Base-by-base conservation (phyloP, 1,284 basidiomycete species). In the Trichosporon coremiiforme region DNA sequence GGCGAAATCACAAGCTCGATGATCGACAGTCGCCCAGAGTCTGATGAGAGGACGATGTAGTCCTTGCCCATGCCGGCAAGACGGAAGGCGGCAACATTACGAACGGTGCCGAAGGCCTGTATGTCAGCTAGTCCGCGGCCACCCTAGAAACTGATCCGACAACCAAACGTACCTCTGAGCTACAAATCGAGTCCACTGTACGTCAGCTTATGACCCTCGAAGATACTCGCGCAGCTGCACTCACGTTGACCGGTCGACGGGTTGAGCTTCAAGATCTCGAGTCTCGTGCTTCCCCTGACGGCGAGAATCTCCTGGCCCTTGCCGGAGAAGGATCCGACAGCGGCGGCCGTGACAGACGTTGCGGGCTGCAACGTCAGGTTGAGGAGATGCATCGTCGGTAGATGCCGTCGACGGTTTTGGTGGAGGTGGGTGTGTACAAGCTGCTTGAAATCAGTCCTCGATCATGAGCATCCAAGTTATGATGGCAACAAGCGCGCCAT, bases 51-150 rank as follows among this genome's bases (percentile, higher is more conserved):
- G 83, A 98, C 91, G 72, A 94, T 91, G 85, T 96, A 96, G 86
- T 98, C 95, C 89, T 98, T 98, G 74, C 90, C 92, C 78, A 94
- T 94, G 66, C 95, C 95, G 29, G 95, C 97, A 82, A 98, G 85
- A 78, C 94, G 89, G 84, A 98, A 98, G 25, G 92, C 89, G 20
- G 91, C 89, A 68, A 98, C 85, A 75, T 91, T 92, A 68, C 95
- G 88, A 73, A 98, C 92, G 15, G 91, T 92, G 1, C 94, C 94
- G 84, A 96, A 98, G 38, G 91, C 92, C 82, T 80, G 66, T 2
- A 47, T 10, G 68, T 71, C n/a, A 70, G 60, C 50, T 41, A n/a
- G n/a, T n/a, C n/a, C n/a, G n/a, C n/a, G n/a, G n/a, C n/a, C n/a
- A n/a, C n/a, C n/a, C n/a, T n/a, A n/a, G n/a, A n/a, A n/a, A n/a